These are phyloP conservation scores for Fonsecaea erecta DNA, from an alignment of 2,329 filamentous ascomycete genomes.

Conservation along the genomic window DNA sequence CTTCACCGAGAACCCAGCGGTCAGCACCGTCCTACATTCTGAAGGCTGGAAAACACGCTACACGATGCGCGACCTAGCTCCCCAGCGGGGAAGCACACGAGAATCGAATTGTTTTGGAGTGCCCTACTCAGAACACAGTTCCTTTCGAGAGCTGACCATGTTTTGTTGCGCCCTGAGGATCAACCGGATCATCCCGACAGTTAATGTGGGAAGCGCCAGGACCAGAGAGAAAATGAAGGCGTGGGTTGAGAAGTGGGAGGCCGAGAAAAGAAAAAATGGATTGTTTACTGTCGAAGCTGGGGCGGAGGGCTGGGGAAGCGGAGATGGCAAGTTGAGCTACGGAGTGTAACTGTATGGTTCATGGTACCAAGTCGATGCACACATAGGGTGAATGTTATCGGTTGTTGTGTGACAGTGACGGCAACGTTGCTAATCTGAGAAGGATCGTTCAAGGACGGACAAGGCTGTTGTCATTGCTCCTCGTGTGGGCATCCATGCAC, in stretches of 20 bases:
- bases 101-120: constrained; percentile 90
- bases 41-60: constrained; percentile 78
- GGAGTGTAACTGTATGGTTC: constrained; percentile 16
- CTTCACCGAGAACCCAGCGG: constrained; percentile 64
- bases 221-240: constrained; percentile 68
- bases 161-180: constrained; percentile 88
- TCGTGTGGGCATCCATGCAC: not conserved
- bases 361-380: not conserved
- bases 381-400: not conserved
- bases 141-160: constrained; percentile 90
- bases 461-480: not conserved
- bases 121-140: constrained; percentile 94
- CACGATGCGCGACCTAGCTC: constrained; percentile 70
- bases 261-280: constrained; percentile 66
- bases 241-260: constrained; percentile 68
- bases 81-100: constrained; percentile 80
- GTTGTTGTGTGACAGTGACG: not conserved
- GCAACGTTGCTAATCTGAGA: not conserved
- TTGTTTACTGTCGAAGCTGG: constrained; percentile 55
- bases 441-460: not conserved
- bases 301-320: constrained; percentile 37
- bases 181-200: constrained; percentile 88
- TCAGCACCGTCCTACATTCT: constrained; percentile 68
- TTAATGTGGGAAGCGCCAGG: constrained; percentile 75
- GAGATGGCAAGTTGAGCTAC: constrained; percentile 35